These are phyloP conservation scores for Nematocida minor DNA, from an alignment of 371 early-diverging fungal genomes.

Conservation along the genomic window DNA sequence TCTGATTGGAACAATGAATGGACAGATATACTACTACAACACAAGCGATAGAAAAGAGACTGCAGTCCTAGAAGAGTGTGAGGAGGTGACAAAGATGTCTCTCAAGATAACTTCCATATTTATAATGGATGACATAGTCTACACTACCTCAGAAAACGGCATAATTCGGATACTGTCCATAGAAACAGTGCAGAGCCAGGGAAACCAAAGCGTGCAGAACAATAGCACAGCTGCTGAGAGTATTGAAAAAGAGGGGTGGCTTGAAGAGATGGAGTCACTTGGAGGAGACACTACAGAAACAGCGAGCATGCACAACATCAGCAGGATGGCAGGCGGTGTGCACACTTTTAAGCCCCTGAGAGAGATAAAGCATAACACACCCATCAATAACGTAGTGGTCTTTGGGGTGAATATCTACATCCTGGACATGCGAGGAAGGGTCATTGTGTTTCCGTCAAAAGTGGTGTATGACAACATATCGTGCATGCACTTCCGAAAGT, in stretches of 20 bases:
- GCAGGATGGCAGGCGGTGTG: not conserved
- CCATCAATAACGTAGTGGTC: slow-evolving; percentile 38
- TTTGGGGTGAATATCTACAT: slow-evolving; percentile 50
- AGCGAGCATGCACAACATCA: not conserved
- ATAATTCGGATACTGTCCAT: slow-evolving; percentile 5
- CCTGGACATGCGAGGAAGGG: slow-evolving; percentile 53
- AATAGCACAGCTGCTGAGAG: not conserved
- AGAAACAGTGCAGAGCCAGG: not conserved
- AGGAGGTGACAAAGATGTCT: not conserved
- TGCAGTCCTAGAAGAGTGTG: not conserved
- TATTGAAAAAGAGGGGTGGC: slow-evolving; percentile 9
- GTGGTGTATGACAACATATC: slow-evolving; percentile 50
- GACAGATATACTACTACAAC: slow-evolving; percentile 5
- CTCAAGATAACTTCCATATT: slow-evolving; percentile 24
- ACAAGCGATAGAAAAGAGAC: not conserved
- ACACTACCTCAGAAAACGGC: slow-evolving; percentile 35
- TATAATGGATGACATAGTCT: slow-evolving; percentile 12
- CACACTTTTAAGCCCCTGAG: slow-evolving; percentile 15
- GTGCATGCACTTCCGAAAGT: slow-evolving; percentile 12
- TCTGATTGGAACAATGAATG: slow-evolving; percentile 16
- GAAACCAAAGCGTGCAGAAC: not conserved
- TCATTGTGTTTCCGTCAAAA: slow-evolving; percentile 53
- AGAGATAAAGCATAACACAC: slow-evolving; percentile 50
- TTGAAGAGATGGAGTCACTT: slow-evolving; percentile 9
- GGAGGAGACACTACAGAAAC: not conserved